These are phyloP conservation scores for Podospora pseudopauciseta DNA, from an alignment of 495 filamentous ascomycete species.

Conservation along the genomic window DNA sequence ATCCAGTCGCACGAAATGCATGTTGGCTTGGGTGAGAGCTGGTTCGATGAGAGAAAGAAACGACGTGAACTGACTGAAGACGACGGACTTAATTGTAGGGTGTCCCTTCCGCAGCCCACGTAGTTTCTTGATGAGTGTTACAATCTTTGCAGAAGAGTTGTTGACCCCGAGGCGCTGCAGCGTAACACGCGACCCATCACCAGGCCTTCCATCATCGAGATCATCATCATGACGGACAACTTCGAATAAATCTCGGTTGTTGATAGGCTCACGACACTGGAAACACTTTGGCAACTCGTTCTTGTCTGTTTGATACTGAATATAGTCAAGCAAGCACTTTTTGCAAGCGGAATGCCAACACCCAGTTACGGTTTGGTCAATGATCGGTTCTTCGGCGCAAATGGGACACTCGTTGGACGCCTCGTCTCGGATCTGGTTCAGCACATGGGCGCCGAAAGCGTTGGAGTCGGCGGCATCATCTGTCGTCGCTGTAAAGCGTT, in stretches of 20 bases:
- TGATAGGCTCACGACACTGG: conserved; percentile 80
- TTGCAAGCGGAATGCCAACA: conserved; percentile 98
- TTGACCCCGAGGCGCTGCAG: conserved; percentile 71
- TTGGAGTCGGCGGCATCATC: conserved; percentile 62
- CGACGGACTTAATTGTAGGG: conserved; percentile 76
- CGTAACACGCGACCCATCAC: conserved; percentile 59
- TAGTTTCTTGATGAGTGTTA: conserved; percentile 71
- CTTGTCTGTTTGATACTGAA: conserved; percentile 76
- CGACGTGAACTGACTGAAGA: conserved; percentile 96
- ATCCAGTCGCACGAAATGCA: conserved; percentile 82
- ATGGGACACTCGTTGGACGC: conserved; percentile 88
- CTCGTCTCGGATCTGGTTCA: conserved; percentile 87
- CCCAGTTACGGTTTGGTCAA: conserved; percentile 85
- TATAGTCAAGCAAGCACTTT: conserved; percentile 80
- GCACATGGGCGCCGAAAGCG: conserved; percentile 78
- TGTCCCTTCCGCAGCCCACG: conserved; percentile 56
- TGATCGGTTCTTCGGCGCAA: conserved; percentile 91
- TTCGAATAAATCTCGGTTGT: conserved; percentile 82
- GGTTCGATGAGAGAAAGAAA: conserved; percentile 89
- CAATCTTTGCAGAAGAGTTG: conserved; percentile 83
- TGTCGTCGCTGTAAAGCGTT: conserved; percentile 69
- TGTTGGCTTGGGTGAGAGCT: conserved; percentile 64
- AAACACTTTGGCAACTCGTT: conserved; percentile 76
- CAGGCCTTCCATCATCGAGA: conserved; percentile 35
- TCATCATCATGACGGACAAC: conserved; percentile 61